These are phyloP conservation scores for Cystobasidium slooffiae DNA, from an alignment of 1,284 basidiomycete genomes.

Conservation along the genomic window DNA sequence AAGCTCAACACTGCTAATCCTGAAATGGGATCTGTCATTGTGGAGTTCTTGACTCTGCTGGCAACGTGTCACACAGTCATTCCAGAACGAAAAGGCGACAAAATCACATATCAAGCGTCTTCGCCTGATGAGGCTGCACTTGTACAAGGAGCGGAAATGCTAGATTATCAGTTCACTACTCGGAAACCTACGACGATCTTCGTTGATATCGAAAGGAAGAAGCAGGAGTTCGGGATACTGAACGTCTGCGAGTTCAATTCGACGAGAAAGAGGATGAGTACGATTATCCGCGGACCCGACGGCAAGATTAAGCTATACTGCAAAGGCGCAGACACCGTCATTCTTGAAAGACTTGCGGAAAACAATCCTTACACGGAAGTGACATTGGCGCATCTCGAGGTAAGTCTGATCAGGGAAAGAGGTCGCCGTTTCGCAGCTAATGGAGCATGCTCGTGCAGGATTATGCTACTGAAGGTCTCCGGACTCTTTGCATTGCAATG, in stretches of 20 bases:
- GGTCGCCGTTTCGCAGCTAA: not conserved
- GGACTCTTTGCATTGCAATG: constrained; percentile 94
- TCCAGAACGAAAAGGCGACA: constrained; percentile 77
- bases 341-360: constrained; percentile 76
- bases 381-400: constrained; percentile 80
- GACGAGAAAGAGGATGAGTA: constrained; percentile 96
- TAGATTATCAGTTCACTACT: constrained; percentile 94
- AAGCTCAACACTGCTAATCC: constrained; percentile 56
- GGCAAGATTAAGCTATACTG: constrained; percentile 93
- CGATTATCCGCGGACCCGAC: constrained; percentile 82
- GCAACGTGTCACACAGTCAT: constrained; percentile 99
- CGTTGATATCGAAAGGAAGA: constrained; percentile 61
- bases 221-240: constrained; percentile 84
- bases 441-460: constrained; percentile 63
- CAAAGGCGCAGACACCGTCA: constrained; percentile 98
- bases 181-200: constrained; percentile 63
- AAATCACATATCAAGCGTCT: constrained; percentile 83
- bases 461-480: constrained; percentile 93
- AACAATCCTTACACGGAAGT: constrained; percentile 84
- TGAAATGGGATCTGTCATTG: constrained; percentile 64
- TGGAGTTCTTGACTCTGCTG: constrained; percentile 86
- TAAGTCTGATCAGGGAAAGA: constrained; percentile 62
- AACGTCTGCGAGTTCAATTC: constrained; percentile 99
- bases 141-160: constrained; percentile 87
- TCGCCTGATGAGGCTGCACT: constrained; percentile 98